Evolutionary conservation across 805 yeast genomes (phyloP).

Genomic region (Tanozyma kutaoensis): DNA sequence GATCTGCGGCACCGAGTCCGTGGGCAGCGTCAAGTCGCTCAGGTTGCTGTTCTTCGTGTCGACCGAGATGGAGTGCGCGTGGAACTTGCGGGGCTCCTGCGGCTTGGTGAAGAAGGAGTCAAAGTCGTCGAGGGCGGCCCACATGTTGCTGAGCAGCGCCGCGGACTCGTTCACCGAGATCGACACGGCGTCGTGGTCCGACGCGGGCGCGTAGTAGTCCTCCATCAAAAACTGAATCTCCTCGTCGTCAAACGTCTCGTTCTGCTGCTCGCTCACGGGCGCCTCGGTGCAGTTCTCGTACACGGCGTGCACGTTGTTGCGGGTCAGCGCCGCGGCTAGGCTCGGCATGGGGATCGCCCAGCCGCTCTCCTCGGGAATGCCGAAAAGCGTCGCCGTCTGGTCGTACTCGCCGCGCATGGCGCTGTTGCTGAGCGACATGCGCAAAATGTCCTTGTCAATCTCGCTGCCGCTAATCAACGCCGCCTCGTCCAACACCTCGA

Average conservation of each 20-base stretch:
- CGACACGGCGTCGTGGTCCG: constrained; percentile 25
- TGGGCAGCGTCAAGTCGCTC: constrained; percentile 30
- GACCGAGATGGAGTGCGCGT: constrained; percentile 37
- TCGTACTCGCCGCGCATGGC: constrained; percentile 72
- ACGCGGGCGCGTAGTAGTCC: constrained; percentile 31
- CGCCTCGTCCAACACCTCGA: constrained; percentile 82
- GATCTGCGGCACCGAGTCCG: constrained; percentile 63
- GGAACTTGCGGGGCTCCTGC: constrained; percentile 10
- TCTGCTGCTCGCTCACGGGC: constrained; percentile 14
- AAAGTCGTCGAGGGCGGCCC: constrained; percentile 83
- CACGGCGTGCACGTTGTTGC: constrained; percentile 92
- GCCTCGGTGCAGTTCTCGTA: constrained; percentile 66
- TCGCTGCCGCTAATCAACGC: constrained; percentile 79
- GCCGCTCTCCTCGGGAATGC: constrained; percentile 89
- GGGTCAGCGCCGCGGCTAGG: constrained; percentile 72
- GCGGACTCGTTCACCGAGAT: constrained; percentile 47
- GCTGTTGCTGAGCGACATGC: constrained; percentile 82
- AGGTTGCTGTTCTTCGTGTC: constrained; percentile 45
- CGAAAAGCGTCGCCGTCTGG: constrained; percentile 79
- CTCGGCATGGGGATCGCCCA: constrained; percentile 98
- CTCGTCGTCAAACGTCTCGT: constrained; percentile 12
- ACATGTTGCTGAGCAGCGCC: constrained; percentile 75
- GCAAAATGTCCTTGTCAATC: constrained; percentile 78
- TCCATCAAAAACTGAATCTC: constrained; percentile 46
- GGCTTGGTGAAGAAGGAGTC: constrained; percentile 74